phyloP scores from a whole-genome alignment of 2,329 filamentous ascomycete species.

The Coniochaeta sp. region DNA sequence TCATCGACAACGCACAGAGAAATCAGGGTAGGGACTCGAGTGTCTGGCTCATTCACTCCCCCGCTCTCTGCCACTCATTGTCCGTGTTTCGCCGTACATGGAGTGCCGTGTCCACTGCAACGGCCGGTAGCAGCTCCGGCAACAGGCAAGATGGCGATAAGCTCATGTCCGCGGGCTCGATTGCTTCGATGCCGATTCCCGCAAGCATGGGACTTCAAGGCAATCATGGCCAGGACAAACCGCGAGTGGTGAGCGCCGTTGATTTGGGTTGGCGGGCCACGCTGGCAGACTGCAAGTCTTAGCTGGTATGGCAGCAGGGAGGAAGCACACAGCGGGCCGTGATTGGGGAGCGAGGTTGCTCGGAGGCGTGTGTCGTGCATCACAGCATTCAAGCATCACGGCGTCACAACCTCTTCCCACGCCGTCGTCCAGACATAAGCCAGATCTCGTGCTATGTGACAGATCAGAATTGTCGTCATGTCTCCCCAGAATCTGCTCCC shows the following conservation, averaged over 20 bases:
- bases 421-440: constrained; percentile 23
- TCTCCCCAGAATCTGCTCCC: constrained; percentile 8
- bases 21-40: no score
- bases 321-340: background rate
- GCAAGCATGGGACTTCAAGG: background rate
- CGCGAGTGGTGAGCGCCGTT: background rate
- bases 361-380: constrained; percentile 20
- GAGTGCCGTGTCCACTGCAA: background rate
- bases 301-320: constrained; percentile 14
- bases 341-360: constrained; percentile 11
- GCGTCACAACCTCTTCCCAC: constrained; percentile 19
- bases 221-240: background rate
- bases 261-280: constrained; percentile 8
- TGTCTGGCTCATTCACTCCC: background rate
- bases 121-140: background rate
- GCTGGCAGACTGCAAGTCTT: constrained; percentile 17
- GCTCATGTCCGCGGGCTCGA: background rate
- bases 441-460: constrained; percentile 48
- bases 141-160: background rate
- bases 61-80: background rate
- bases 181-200: background rate
- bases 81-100: background rate
- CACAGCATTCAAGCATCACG: constrained; percentile 25
- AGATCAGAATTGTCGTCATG: constrained; percentile 25
- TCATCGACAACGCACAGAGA: background rate